Base-by-base conservation (phyloP, 768 basidiomycete species). In the Pleurotus cornucopiae region DNA sequence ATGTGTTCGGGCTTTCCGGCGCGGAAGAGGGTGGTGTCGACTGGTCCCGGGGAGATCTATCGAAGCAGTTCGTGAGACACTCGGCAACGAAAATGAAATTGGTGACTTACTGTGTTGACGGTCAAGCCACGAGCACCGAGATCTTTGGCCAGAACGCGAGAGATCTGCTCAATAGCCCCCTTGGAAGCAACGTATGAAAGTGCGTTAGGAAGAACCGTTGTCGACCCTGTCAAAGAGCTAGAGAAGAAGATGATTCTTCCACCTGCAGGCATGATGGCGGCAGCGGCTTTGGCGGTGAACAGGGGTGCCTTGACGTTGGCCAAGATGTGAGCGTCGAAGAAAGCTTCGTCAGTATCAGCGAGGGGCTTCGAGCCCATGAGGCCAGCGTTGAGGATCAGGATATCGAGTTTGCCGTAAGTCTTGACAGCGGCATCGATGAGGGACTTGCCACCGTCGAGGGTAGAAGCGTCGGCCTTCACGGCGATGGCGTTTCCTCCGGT, bases 191-290 rank as follows among this genome's bases (percentile, higher is more conserved):
- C 72, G 67, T 83, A 85, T 46, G 77, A 68, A 20, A 85, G 72
- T 11, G 74, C 72, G 56, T 77, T 77, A 0, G 83, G 76, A 5
- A 71, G 67, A 38, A 84, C 69, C 14, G 65, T 71, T 1, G 78
- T 73, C 6, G 75, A 70, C 21, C 60, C 61, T 4, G 80, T 79
- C 46, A 85, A 64, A 34, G 78, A 79, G 3, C 75, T 75, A 0
- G 82, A 83, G 66, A 83, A 75, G 69, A 85, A 83, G 46, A 85
- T 76, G 56, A 85, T 75, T 5, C 81, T 75, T 4, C 80, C 77
- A 9, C 83, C 82, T 37, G 74, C 76, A 12, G 72, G 72, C 48
- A 84, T 63, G 41, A 75, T 62, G 16, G 72, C 63, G 3, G 74
- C 74, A 2, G 75, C 81, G 6, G 71, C 69, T 60, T 85, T 76